These are phyloP conservation scores for Scheffersomyces segobiensis DNA, from an alignment of 1,139 yeast species.

Conservation along the genomic window DNA sequence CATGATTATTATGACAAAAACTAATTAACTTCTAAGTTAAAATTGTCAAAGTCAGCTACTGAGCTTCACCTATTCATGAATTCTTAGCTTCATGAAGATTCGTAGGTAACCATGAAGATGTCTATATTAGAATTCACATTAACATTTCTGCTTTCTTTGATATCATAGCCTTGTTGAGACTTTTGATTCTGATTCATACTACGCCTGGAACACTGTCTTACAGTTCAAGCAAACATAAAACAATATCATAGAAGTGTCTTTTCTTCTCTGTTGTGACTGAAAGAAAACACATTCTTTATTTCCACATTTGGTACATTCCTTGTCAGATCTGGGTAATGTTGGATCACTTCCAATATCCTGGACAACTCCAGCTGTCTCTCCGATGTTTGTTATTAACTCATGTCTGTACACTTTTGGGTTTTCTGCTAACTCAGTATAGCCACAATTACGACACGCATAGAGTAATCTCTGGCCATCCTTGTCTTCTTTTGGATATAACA, in stretches of 20 bases:
- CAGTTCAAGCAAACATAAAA: constrained; percentile 92
- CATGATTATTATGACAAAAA: not conserved
- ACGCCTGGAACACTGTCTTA: constrained; percentile 64
- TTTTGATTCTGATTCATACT: constrained; percentile 6
- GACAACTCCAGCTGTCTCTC: constrained; percentile 97
- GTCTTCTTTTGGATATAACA: constrained; percentile 98
- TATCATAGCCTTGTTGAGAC: not conserved
- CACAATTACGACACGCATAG: constrained; percentile 94
- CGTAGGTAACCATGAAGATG: not conserved
- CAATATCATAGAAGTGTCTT: constrained; percentile 93
- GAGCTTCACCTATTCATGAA: not conserved
- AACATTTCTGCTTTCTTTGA: too few species aligned
- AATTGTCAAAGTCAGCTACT: not conserved
- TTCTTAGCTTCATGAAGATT: not conserved
- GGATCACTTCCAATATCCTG: constrained; percentile 97
- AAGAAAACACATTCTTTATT: constrained; percentile 92
- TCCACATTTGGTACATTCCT: constrained; percentile 88
- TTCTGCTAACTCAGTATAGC: constrained; percentile 90
- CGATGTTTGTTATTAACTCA: constrained; percentile 84
- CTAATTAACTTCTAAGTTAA: not conserved
- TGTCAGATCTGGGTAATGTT: constrained; percentile 90
- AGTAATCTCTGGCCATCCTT: constrained; percentile 68
- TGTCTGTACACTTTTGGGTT: constrained; percentile 89
- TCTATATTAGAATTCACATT: not conserved
- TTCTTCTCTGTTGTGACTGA: constrained; percentile 92